Evolutionary conservation across 257 asterid genomes (phyloP).

Genomic region (Scutellaria galericulata): DNA sequence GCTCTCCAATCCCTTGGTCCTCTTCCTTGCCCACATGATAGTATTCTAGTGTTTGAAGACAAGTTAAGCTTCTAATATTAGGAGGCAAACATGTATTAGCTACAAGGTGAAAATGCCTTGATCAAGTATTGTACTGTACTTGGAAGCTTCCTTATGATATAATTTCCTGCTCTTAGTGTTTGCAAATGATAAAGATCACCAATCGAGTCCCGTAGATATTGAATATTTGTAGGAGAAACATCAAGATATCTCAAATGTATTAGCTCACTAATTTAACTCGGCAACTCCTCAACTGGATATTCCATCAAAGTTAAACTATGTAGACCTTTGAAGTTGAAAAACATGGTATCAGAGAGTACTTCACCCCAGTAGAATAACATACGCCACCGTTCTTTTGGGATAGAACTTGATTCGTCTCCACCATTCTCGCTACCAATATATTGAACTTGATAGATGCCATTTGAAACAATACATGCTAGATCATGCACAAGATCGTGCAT

Average conservation of each 20-base stretch:
- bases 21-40: background rate
- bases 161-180: background rate
- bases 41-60: background rate
- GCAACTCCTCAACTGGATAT: background rate
- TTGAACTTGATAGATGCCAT: too few species aligned
- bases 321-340: background rate
- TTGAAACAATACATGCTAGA: background rate
- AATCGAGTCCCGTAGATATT: background rate
- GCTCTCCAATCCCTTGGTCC: background rate
- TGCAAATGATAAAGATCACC: conserved; percentile 1
- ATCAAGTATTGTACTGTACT: background rate
- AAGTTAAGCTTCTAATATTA: background rate
- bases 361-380: background rate
- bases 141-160: background rate
- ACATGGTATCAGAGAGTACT: background rate
- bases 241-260: conserved; percentile 14
- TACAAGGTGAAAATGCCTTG: background rate
- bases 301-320: background rate
- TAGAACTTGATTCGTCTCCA: background rate
- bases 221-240: background rate
- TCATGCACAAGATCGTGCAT: conserved; percentile 20
- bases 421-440: background rate
- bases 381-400: conserved; percentile 2
- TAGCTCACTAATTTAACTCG: background rate
- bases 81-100: background rate